Percentiles rank a stretch among this genome's conserved stretches.
Evolutionary conservation across 176 grass and related monocot genomes (phyloP).

Genomic region (Zizania latifolia): DNA sequence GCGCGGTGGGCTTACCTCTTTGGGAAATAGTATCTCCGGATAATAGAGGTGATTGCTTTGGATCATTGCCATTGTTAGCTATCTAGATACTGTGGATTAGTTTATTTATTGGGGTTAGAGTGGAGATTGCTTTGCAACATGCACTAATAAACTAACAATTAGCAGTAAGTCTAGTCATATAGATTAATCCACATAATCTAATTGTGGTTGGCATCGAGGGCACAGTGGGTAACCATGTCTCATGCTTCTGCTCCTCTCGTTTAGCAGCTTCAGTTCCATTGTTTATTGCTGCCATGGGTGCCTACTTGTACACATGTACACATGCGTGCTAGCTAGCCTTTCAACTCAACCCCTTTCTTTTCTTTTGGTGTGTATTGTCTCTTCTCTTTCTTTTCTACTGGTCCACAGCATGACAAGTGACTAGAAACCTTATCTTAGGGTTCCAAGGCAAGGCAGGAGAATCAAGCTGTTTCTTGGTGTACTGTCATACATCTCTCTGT

Average conservation of each 20-base stretch:
- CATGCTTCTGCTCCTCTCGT: slow-evolving; percentile 37
- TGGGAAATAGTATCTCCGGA: slow-evolving; percentile 25
- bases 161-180: background rate
- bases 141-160: slow-evolving; percentile 29
- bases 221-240: slow-evolving; percentile 43
- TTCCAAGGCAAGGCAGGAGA: slow-evolving; percentile 41
- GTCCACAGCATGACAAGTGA: slow-evolving; percentile 24
- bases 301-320: background rate
- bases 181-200: background rate
- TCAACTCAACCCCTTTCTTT: background rate
- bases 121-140: slow-evolving; percentile 16
- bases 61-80: slow-evolving; percentile 37
- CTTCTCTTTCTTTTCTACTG: background rate
- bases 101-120: background rate
- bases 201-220: slow-evolving; percentile 35
- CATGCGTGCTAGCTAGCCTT: slow-evolving; percentile 1
- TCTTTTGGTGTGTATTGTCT: background rate
- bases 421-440: slow-evolving; percentile 41
- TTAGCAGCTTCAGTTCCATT: background rate
- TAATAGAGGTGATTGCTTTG: slow-evolving; percentile 25
- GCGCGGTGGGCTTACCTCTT: slow-evolving; percentile 47
- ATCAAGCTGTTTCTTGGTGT: background rate
- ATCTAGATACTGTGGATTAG: background rate
- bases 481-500: slow-evolving; percentile 17
- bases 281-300: background rate